Evolutionary conservation across 1,139 yeast species (phyloP), one percentile per base, ranked within the genome.

Genomic region (Pichia inconspicua): DNA sequence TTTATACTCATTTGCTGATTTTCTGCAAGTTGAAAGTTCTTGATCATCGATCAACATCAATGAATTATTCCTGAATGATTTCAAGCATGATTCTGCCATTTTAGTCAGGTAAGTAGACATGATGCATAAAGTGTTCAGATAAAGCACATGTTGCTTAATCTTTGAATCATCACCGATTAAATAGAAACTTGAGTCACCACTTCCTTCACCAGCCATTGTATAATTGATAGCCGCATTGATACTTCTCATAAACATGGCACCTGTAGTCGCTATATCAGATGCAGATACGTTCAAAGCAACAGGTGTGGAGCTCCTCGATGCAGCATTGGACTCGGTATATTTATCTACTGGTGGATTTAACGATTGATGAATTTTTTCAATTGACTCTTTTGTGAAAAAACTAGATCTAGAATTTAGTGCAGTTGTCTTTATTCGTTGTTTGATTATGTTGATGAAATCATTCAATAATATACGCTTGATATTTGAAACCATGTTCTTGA

Each of bases 91-190:
- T 2, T 57, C 64, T 19, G 78, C 57, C 37, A 83, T 68, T 48
- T 74, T 75, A 5, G 65, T 61, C 40, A 82, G 69, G 60, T 83
- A 83, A 31, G 70, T 74, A 37, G 75, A 75, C 14, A 84, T 79
- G 43, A 77, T 66, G 5, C 82, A 77, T 11, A 84, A 69, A 2
- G 86, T 77, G 60, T 84, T 84, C 28, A 57, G 43, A 36, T 52
- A 53, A 2, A 81, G 66, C 40, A 82, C 67, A 58, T 72, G 80
- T 25, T 68, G 73, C 41, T 70, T 68, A 17, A 85, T 64, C 54
- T 68, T 68, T 10, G 65, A 61, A 31, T 73, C 73, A 40, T 58
- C 56, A n/a, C 53, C 55, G 2, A 45, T 41, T 19, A 48, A 28
- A 25, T 42, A 46, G 2, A 42, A 37, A n/a, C 45, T 53, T 19